Percentiles rank a stretch among this genome's conserved stretches.
Conservation (phyloP, 495 filamentous ascomycete species). For the Penicillium mononematosum region DNA sequence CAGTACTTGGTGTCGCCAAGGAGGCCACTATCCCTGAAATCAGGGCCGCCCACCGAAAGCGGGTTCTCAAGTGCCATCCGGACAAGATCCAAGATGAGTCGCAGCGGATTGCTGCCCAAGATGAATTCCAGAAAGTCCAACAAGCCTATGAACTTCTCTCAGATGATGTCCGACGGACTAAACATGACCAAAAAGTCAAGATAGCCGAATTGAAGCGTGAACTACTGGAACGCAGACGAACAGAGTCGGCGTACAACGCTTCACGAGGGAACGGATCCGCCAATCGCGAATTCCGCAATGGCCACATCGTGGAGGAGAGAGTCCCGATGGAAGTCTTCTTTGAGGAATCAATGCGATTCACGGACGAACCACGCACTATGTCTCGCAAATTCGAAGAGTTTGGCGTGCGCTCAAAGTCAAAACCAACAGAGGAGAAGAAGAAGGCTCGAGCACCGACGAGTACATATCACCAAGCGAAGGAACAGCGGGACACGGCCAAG, state of each 20-base stretch:
- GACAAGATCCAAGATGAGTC: conserved; percentile 87
- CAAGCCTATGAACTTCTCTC: conserved; percentile 89
- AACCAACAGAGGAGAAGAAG: conserved; percentile 37
- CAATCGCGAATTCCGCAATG: conserved; percentile 46
- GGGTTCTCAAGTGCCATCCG: conserved; percentile 89
- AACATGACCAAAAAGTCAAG: conserved; percentile 75
- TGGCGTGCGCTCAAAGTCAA: conserved; percentile 36
- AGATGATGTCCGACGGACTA: conserved; percentile 66
- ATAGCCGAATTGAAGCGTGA: conserved; percentile 59
- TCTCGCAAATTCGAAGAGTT: conserved; percentile 47
- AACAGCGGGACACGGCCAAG: conserved; percentile 35
- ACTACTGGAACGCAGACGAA: conserved; percentile 42
- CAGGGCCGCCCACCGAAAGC: conserved; percentile 81
- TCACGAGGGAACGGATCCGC: conserved; percentile 25
- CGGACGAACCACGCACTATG: conserved; percentile 39
- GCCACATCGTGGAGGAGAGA: conserved; percentile 47
- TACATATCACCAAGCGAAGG: conserved; percentile 28
- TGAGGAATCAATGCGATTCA: conserved; percentile 39
- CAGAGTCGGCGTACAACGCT: conserved; percentile 23
- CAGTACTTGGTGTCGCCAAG: conserved; percentile 70
- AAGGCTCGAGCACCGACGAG: conserved; percentile 34
- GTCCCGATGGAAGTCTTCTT: conserved; percentile 40
- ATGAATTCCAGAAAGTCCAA: conserved; percentile 91
- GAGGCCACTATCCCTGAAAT: conserved; percentile 73
- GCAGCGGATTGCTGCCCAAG: conserved; percentile 63